Conservation (phyloP, 306 rosid species). For the Glycine tomentella region DNA sequence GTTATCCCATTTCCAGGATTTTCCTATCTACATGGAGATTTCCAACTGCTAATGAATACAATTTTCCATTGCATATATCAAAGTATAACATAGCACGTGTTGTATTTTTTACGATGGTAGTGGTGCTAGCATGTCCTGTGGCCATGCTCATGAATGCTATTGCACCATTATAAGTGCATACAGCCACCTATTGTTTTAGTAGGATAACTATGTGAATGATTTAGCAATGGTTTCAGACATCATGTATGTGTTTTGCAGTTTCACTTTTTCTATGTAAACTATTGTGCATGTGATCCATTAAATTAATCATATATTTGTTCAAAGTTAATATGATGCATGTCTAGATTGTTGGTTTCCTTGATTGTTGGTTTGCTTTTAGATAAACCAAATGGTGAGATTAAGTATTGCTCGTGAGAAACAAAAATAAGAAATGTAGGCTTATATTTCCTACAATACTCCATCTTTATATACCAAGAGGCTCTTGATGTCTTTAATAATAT, state of each 20-base stretch:
- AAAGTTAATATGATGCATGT: not conserved
- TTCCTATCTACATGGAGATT: not conserved
- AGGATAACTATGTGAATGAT: not conserved
- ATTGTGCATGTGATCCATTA: constrained; percentile 20
- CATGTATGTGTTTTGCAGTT: constrained; percentile 12
- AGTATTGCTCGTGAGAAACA: constrained; percentile 1
- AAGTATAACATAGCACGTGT: not conserved
- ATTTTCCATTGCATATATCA: not conserved
- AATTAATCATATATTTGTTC: not conserved
- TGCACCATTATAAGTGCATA: not conserved
- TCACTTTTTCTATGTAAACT: constrained; percentile 9
- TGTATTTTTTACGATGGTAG: not conserved
- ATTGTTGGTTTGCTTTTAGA: constrained; percentile 23
- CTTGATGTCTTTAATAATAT: not conserved
- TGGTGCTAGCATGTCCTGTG: constrained; percentile 4
- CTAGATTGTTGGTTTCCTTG: constrained; percentile 30
- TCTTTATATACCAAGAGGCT: constrained; percentile 14
- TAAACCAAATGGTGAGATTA: constrained; percentile 11
- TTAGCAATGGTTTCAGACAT: constrained; percentile 16
- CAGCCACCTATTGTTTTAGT: not conserved
- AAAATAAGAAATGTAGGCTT: constrained; percentile 29
- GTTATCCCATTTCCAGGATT: constrained; percentile 20
- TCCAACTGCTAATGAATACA: constrained; percentile 12
- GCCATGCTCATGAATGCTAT: not conserved
- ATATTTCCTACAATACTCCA: constrained; percentile 14